These are phyloP conservation scores for Beauveria varroae DNA, from an alignment of 2,329 filamentous ascomycete genomes.

Conservation along the genomic window DNA sequence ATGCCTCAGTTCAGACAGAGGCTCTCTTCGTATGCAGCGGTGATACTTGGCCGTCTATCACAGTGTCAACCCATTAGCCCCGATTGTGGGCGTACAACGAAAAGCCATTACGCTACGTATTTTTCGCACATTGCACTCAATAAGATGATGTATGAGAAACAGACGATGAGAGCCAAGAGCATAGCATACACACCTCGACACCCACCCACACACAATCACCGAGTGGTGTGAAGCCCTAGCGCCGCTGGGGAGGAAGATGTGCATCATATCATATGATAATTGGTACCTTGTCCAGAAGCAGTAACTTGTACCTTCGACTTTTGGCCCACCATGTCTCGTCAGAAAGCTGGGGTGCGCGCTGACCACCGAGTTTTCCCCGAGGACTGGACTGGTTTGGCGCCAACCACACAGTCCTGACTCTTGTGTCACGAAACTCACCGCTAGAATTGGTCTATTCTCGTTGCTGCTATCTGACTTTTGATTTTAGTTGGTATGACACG, in stretches of 20 bases:
- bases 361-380: conserved; percentile 10
- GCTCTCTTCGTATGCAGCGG: no score
- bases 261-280: not conserved
- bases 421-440: conserved; percentile 7
- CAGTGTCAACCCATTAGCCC: no score
- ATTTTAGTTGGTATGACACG: no score
- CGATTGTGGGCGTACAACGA: no score
- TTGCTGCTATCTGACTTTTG: not conserved
- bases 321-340: not conserved
- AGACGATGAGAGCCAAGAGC: not conserved
- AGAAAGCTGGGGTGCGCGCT: not conserved
- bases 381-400: not conserved
- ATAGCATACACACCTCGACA: not conserved
- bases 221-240: not conserved
- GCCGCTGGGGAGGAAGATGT: not conserved
- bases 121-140: no score
- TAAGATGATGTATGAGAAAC: not conserved
- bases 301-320: not conserved
- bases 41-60: no score
- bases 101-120: no score
- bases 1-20: not conserved
- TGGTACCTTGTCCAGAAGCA: not conserved
- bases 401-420: not conserved
- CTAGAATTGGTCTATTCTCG: not conserved
- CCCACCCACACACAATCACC: not conserved